These are phyloP conservation scores for Penicillium dipodomyicola DNA, from an alignment of 495 filamentous ascomycete species.

Conservation along the genomic window DNA sequence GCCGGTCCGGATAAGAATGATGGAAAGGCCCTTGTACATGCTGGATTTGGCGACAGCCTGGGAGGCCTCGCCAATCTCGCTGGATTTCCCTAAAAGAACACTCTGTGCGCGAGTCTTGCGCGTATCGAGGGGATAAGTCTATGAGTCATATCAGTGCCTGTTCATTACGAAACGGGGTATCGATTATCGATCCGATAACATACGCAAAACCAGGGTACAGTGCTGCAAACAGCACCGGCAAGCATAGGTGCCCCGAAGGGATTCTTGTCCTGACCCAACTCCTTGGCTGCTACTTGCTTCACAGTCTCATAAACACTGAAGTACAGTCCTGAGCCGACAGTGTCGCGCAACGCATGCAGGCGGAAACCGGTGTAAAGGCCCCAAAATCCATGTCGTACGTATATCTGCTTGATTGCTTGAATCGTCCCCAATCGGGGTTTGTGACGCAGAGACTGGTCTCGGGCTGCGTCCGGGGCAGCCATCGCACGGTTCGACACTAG, in stretches of 20 bases:
- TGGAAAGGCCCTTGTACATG: slow-evolving; percentile 52
- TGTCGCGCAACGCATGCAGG: slow-evolving; percentile 80
- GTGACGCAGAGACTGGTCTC: slow-evolving; percentile 64
- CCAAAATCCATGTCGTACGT: slow-evolving; percentile 70
- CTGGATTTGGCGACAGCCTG: slow-evolving; percentile 45
- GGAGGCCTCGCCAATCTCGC: slow-evolving; percentile 46
- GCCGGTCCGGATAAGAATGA: slow-evolving; percentile 46
- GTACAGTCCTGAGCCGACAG: slow-evolving; percentile 84
- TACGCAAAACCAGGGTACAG: slow-evolving; percentile 49
- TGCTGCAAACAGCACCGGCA: slow-evolving; percentile 49
- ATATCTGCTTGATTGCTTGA: slow-evolving; percentile 72
- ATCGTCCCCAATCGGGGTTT: slow-evolving; percentile 75
- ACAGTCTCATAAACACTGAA: slow-evolving; percentile 89
- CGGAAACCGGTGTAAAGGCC: slow-evolving; percentile 87
- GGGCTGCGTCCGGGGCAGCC: slow-evolving; percentile 52
- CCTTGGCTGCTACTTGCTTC: slow-evolving; percentile 75
- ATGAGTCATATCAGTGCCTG: slow-evolving; percentile 13
- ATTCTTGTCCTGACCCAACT: slow-evolving; percentile 38
- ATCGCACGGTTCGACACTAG: slow-evolving; percentile 69
- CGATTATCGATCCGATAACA: slow-evolving; percentile 15
- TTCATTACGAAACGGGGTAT: not conserved
- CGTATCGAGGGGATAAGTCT: slow-evolving; percentile 51
- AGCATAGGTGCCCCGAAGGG: slow-evolving; percentile 44
- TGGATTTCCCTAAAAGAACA: slow-evolving; percentile 43
- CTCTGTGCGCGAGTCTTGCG: slow-evolving; percentile 51